Percentiles rank a stretch among this genome's conserved stretches.
These are phyloP conservation scores for Didymella pinodella DNA, from an alignment of 2,329 filamentous ascomycete species.

Conservation along the genomic window DNA sequence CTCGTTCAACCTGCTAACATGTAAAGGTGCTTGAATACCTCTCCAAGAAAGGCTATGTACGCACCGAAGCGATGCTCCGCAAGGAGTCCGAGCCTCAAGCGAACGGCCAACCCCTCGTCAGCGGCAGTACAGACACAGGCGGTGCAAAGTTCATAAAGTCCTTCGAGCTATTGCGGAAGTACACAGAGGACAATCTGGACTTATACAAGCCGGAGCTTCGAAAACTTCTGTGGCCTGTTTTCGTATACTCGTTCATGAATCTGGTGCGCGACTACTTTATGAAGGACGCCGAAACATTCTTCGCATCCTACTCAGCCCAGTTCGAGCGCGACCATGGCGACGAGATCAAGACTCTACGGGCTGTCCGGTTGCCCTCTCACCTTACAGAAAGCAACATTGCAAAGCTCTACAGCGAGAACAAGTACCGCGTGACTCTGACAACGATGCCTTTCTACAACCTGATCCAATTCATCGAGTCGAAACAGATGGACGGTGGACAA, in stretches of 20 bases:
- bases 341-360: slow-evolving; percentile 77
- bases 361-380: slow-evolving; percentile 79
- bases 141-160: slow-evolving; percentile 80
- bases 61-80: slow-evolving; percentile 90
- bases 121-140: slow-evolving; percentile 70
- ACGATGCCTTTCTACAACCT: slow-evolving; percentile 82
- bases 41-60: slow-evolving; percentile 90
- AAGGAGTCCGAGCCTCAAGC: slow-evolving; percentile 88
- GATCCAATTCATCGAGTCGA: slow-evolving; percentile 88
- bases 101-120: slow-evolving; percentile 77
- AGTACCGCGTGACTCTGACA: slow-evolving; percentile 90
- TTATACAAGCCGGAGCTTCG: slow-evolving; percentile 90
- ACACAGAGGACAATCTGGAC: slow-evolving; percentile 91
- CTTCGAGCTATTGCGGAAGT: slow-evolving; percentile 76
- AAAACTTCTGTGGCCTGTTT: slow-evolving; percentile 90
- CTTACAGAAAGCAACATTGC: slow-evolving; percentile 78
- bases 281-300: slow-evolving; percentile 76
- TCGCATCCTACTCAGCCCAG: slow-evolving; percentile 69
- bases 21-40: slow-evolving; percentile 88
- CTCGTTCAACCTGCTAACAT: slow-evolving; percentile 16
- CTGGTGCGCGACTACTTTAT: slow-evolving; percentile 76
- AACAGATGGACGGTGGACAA: slow-evolving; percentile 79
- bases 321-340: slow-evolving; percentile 83
- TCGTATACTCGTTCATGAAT: slow-evolving; percentile 90
- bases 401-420: slow-evolving; percentile 82